Evolutionary conservation across 1,284 basidiomycete genomes (phyloP), one percentile per base, ranked within the genome.

Genomic region (Coniferiporia weirii): DNA sequence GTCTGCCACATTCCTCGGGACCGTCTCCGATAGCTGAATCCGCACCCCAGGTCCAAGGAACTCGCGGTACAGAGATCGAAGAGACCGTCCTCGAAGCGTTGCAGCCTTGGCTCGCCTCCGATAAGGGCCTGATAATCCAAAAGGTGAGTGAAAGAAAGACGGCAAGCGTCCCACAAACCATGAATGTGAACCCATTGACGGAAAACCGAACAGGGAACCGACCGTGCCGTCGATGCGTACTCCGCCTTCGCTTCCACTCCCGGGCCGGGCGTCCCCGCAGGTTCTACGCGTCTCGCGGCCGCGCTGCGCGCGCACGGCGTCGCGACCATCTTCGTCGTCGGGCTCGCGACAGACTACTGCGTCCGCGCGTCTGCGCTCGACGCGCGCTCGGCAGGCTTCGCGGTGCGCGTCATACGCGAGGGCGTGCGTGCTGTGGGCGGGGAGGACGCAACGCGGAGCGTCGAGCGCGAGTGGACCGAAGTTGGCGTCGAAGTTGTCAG

Each of bases 281-380:
- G 22, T 3, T 46, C 53, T 0, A 49, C 55, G 8, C 55, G 27
- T 32, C 52, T n/a, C 44, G 43, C 56, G 2, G 22, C 36, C 1
- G 36, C 56, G 8, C 58, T 64, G 9, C 61, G 54, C 22, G 44
- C 50, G 12, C 48, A 36, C 8, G 59, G 56, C 35, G 54, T 64
- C 13, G 27, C 22, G 3, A 55, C 51, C 8, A 17, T 64, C 13
- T 61, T 60, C 20, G 46, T 64, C 46, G 61, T 57, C 12, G 63
- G 63, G 10, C 45, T 64, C 19, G 63, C 63, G 20, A 64, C 63
- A 13, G 63, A 64, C 43, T 64, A 63, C 44, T 64, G 63, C 38
- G 63, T 64, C 15, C 59, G 62, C 12, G 61, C 61, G 12, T 54
- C 61, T 22, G 57, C 61, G 34, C 57, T 59, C n/a, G 61, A 62